These are phyloP conservation scores for Sphaerulina musiva DNA, from an alignment of 2,329 filamentous ascomycete species.

Conservation along the genomic window DNA sequence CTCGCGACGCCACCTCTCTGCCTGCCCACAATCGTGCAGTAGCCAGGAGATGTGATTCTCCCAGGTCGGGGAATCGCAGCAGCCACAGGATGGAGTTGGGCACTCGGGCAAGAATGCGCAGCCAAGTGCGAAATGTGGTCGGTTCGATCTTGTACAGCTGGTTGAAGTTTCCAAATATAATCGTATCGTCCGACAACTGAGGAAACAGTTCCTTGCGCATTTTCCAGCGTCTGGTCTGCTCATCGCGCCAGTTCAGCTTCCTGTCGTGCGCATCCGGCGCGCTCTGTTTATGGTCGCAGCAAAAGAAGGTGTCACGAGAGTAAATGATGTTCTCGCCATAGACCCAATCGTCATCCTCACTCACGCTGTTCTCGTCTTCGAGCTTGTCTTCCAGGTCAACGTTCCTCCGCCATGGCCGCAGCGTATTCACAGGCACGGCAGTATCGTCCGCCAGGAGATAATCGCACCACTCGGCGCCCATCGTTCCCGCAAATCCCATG, in stretches of 20 bases:
- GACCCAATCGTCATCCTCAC: slow-evolving; percentile 67
- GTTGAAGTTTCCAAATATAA: slow-evolving; percentile 97
- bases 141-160: slow-evolving; percentile 99
- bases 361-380: slow-evolving; percentile 58
- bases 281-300: slow-evolving; percentile 92
- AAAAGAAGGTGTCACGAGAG: slow-evolving; percentile 93
- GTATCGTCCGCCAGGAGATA: slow-evolving; percentile 88
- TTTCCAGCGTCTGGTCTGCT: slow-evolving; percentile 74
- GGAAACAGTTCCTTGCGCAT: slow-evolving; percentile 95
- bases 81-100: slow-evolving; percentile 92
- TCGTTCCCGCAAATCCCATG: slow-evolving; percentile 95
- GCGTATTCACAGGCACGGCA: slow-evolving; percentile 72
- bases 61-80: slow-evolving; percentile 89
- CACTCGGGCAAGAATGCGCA: slow-evolving; percentile 77
- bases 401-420: slow-evolving; percentile 73
- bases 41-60: slow-evolving; percentile 73
- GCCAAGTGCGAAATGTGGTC: slow-evolving; percentile 90
- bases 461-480: slow-evolving; percentile 97
- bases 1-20: slow-evolving; percentile 72
- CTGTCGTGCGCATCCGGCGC: slow-evolving; percentile 64
- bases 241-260: slow-evolving; percentile 70
- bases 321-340: slow-evolving; percentile 97
- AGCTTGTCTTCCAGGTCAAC: slow-evolving; percentile 63
- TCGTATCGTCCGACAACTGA: slow-evolving; percentile 66
- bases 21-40: slow-evolving; percentile 82